These are phyloP conservation scores for Dalechampia spathulata DNA, from an alignment of 441 rosid genomes.

Conservation along the genomic window DNA sequence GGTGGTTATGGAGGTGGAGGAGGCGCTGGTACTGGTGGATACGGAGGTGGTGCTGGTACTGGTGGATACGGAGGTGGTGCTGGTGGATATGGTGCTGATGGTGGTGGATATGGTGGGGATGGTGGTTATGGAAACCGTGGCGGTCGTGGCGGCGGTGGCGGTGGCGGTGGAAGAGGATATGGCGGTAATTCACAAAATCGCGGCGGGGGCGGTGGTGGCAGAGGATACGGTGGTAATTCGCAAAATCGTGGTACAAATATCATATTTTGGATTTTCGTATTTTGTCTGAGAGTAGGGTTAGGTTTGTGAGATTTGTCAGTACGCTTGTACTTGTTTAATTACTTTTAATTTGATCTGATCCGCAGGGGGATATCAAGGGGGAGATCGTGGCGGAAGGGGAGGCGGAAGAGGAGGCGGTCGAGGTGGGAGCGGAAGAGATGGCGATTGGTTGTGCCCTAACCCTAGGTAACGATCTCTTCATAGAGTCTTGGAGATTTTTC, in stretches of 20 bases:
- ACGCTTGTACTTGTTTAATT: background rate
- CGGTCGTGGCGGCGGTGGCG: conserved; percentile 47
- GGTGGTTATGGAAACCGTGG: conserved; percentile 28
- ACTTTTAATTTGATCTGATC: conserved; percentile 13
- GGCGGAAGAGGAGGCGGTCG: conserved; percentile 53
- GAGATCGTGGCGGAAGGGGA: conserved; percentile 74
- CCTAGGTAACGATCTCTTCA: conserved; percentile 41
- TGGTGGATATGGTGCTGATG: too few species aligned
- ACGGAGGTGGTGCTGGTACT: conserved; percentile 41
- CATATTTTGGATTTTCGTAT: background rate
- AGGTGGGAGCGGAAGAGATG: conserved; percentile 79
- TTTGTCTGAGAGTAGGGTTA: too few species aligned
- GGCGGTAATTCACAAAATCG: conserved; percentile 51
- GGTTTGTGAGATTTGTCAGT: background rate
- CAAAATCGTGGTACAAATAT: conserved; percentile 54
- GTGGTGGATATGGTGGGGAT: conserved; percentile 24
- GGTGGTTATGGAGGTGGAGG: conserved; percentile 49
- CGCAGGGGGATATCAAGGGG: conserved; percentile 59
- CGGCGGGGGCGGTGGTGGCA: conserved; percentile 57
- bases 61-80: too few species aligned
- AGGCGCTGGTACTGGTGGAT: conserved; percentile 40
- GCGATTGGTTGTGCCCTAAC: conserved; percentile 95
- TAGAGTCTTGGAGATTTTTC: background rate
- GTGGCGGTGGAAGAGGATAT: conserved; percentile 41
- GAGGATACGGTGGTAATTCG: conserved; percentile 40